Base-by-base conservation (phyloP, 176 grass and related monocot genomes). In the Oryza rufipogon region DNA sequence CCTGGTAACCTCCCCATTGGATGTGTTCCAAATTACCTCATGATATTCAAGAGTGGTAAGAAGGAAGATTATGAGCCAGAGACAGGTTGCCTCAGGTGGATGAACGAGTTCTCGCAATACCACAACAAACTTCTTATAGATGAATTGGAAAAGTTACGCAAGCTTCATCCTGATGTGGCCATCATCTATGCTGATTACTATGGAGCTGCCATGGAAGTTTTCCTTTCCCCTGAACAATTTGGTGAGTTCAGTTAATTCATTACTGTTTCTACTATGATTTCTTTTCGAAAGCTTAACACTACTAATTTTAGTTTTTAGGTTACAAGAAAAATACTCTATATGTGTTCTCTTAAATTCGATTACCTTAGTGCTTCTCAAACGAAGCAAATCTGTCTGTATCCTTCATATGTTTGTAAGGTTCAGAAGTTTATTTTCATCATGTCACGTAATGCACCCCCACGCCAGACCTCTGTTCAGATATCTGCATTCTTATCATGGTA, bases 1-100 rank as follows among this genome's bases (percentile, higher is more conserved):
- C 96, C 96, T 26, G 88, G 91, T 45, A 98, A 95, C 79, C 91
- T 98, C 51, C 96, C 96, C 23, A 93, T 95, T 20, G 96, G 96
- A 3, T 98, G 96, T 19, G 26, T 89, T 30, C 91, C 96, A 15
- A 48, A 60, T 12, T 98, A 95, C 68, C 75, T 98, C 3, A 86
- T 83, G 34, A 56, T 90, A 38, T 95, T 94, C 49, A 91, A 84
- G 82, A 98, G 87, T 66, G 16, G 64, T 14, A 87, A 86, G 5
- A 88, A 74, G 61, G 84, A 94, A 75, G 89, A 93, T 85, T 98
- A 98, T 20, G 93, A 98, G 23, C 75, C 83, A 76, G 70, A 84
- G 22, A 98, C 89, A 14, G 96, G 96, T n/a, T 98, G 96, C 85
- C 80, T 94, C 46, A 89, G 80, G 25, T 88, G 93, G 81, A 85